phyloP scores from a whole-genome alignment of 352 stramenopile species.

The Phytophthora colocasiae region DNA sequence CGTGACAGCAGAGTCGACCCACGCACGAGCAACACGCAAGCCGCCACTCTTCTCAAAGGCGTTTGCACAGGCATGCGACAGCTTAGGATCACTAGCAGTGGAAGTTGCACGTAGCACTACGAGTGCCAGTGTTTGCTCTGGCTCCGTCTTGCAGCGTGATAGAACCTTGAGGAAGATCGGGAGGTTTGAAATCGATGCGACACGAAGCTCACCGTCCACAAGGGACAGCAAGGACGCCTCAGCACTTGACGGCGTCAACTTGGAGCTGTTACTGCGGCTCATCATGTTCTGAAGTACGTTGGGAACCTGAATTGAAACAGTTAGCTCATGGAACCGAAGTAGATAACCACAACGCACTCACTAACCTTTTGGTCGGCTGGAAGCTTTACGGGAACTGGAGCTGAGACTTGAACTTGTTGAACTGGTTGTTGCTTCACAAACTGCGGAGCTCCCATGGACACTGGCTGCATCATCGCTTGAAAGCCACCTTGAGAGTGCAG shows the following conservation, averaged over 20 bases:
- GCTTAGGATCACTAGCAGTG: conserved; percentile 57
- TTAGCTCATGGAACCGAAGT: conserved; percentile 3
- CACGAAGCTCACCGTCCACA: conserved; percentile 61
- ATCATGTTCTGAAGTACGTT: conserved; percentile 49
- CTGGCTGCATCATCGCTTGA: conserved; percentile 35
- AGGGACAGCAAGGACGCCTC: conserved; percentile 63
- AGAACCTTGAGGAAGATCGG: conserved; percentile 70
- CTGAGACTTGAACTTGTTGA: conserved; percentile 16
- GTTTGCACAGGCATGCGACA: conserved; percentile 60
- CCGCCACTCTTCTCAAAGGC: conserved; percentile 80
- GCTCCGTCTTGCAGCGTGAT: conserved; percentile 66
- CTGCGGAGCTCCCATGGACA: conserved; percentile 26
- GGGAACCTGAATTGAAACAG: conserved; percentile 30
- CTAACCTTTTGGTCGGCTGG: conserved; percentile 28
- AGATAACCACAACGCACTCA: conserved; percentile 18
- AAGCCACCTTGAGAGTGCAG: conserved; percentile 33
- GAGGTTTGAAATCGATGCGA: conserved; percentile 59
- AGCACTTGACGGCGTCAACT: conserved; percentile 36
- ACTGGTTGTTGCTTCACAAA: conserved; percentile 34
- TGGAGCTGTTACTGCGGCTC: conserved; percentile 33
- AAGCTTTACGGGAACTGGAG: conserved; percentile 26
- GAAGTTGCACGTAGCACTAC: conserved; percentile 76
- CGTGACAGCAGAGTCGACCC: conserved; percentile 79
- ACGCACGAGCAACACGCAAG: conserved; percentile 77
- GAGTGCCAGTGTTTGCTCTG: conserved; percentile 73